Conservation (phyloP, 2,329 filamentous ascomycete genomes). For the Coniella lustricola region DNA sequence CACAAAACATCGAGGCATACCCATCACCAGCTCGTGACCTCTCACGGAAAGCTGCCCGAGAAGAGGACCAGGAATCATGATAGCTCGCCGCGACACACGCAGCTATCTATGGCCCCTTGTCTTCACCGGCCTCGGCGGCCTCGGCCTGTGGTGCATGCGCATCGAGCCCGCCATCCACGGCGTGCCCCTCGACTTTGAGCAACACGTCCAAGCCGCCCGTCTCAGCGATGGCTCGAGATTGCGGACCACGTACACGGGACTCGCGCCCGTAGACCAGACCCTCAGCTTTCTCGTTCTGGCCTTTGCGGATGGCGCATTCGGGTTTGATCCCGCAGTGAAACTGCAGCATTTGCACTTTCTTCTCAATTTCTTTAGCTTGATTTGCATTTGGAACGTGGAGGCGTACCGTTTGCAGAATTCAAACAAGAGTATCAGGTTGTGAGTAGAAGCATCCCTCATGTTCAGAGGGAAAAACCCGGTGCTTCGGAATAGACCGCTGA, state of each 20-base stretch:
- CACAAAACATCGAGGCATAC: too few relatives aligned
- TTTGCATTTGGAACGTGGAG: constrained; percentile 1
- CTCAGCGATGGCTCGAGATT: neutral
- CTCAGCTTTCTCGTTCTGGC: neutral
- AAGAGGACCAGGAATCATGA: neutral
- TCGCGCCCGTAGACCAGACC: neutral
- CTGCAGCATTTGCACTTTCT: neutral
- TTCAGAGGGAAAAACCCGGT: too few relatives aligned
- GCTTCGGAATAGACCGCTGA: too few relatives aligned
- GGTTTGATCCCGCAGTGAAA: neutral
- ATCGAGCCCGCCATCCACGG: neutral
- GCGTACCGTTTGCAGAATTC: neutral
- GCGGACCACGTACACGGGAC: neutral
- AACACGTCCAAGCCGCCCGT: neutral
- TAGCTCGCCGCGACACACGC: neutral
- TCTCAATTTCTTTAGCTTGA: constrained; percentile 1
- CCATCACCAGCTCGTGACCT: neutral
- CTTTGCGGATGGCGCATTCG: neutral
- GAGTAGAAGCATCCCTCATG: neutral
- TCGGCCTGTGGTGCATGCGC: neutral
- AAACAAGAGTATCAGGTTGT: neutral
- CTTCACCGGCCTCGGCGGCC: neutral
- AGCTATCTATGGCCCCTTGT: neutral
- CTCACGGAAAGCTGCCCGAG: neutral
- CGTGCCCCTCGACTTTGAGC: neutral